phyloP scores from a whole-genome alignment of 306 rosid species.

The Oxytropis ochrocephala region DNA sequence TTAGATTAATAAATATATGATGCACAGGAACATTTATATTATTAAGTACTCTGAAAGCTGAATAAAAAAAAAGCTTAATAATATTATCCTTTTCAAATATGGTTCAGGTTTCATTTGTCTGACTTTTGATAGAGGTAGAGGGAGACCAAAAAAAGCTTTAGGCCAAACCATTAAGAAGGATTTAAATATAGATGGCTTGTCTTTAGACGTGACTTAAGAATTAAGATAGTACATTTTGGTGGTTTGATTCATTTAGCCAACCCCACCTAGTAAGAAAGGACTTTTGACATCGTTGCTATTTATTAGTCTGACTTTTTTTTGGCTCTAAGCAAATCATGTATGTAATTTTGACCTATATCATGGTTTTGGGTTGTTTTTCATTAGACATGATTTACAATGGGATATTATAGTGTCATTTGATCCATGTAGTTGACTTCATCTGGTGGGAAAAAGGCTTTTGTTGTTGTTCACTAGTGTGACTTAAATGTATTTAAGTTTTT shows the following conservation, averaged over 20 bases:
- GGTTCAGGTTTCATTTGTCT: neutral
- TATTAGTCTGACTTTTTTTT: neutral
- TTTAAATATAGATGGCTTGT: neutral
- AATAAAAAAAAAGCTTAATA: neutral
- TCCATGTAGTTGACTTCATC: neutral
- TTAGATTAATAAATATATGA: neutral
- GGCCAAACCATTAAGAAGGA: neutral
- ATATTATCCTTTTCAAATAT: neutral
- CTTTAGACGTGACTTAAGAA: too few species aligned
- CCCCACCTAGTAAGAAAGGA: neutral
- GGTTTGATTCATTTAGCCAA: neutral
- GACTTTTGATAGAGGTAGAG: neutral
- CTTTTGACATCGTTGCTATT: neutral
- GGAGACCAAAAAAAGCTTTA: neutral
- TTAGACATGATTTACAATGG: neutral
- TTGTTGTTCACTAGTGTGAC: neutral
- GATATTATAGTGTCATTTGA: neutral
- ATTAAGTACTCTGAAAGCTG: neutral
- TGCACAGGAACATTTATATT: neutral
- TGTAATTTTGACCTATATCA: neutral
- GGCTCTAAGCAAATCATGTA: neutral
- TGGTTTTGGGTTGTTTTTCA: neutral
- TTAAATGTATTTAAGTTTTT: neutral
- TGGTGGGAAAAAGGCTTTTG: neutral
- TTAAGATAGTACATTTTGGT: neutral